phyloP scores from a whole-genome alignment of 2,329 filamentous ascomycete species.

The Arthrobotrys musiformis region DNA sequence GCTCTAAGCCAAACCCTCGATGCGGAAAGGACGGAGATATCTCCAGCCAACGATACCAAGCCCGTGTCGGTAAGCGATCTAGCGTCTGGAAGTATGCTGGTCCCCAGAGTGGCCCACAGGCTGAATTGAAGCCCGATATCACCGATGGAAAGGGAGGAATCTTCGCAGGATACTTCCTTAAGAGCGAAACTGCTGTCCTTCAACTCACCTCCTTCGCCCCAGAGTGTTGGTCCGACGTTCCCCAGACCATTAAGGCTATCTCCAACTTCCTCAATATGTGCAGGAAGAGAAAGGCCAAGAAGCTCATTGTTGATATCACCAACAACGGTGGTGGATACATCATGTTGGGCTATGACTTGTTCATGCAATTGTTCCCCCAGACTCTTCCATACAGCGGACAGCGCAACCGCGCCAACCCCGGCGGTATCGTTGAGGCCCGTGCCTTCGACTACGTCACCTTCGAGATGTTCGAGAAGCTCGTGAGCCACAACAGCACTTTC shows the following conservation, averaged over 20 bases:
- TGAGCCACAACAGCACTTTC: conserved; percentile 56
- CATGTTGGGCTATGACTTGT: conserved; percentile 72
- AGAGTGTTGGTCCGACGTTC: conserved; percentile 44
- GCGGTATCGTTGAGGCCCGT: conserved; percentile 62
- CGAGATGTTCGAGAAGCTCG: conserved; percentile 67
- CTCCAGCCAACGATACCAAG: not conserved
- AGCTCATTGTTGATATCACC: conserved; percentile 71
- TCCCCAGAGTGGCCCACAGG: conserved; percentile 8
- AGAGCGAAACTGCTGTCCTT: conserved; percentile 49
- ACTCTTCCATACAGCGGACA: not conserved
- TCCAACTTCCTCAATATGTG: conserved; percentile 52
- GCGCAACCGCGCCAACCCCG: conserved; percentile 62
- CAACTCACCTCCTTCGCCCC: conserved; percentile 40
- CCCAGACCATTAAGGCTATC: conserved; percentile 36
- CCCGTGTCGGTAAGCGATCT: conserved; percentile 22
- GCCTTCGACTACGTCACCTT: conserved; percentile 66
- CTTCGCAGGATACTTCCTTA: conserved; percentile 53
- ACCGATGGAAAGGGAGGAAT: conserved; percentile 39
- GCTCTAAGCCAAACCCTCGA: conserved; percentile 15
- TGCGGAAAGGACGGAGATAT: conserved; percentile 16
- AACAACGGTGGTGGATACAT: conserved; percentile 72
- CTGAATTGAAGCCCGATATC: conserved; percentile 28
- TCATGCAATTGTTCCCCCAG: conserved; percentile 64
- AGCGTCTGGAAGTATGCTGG: conserved; percentile 13
- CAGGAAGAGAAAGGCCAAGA: conserved; percentile 68